phyloP scores from a whole-genome alignment of 2,329 filamentous ascomycete species.

The Trichophyton schoenleinii region DNA sequence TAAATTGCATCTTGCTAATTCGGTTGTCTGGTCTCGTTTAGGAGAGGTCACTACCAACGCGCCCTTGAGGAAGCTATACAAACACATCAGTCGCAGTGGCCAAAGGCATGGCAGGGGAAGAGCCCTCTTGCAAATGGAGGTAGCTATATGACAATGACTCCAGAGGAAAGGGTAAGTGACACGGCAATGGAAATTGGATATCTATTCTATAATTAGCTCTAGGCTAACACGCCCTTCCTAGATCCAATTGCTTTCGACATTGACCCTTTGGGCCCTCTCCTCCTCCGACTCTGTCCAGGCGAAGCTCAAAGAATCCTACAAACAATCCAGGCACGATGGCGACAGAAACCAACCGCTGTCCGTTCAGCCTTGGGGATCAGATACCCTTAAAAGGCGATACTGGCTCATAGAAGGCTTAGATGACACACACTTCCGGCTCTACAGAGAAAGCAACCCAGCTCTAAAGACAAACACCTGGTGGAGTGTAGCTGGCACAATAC shows the following conservation, averaged over 20 bases:
- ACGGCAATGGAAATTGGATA: background rate
- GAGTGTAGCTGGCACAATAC: constrained; percentile 81
- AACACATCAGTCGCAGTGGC: constrained; percentile 79
- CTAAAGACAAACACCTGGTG: constrained; percentile 73
- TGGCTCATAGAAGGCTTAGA: constrained; percentile 89
- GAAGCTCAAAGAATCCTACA: constrained; percentile 78
- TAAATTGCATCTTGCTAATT: constrained; percentile 1
- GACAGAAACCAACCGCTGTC: constrained; percentile 75
- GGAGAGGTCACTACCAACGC: constrained; percentile 80
- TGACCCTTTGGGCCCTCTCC: constrained; percentile 78
- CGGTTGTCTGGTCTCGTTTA: constrained; percentile 29
- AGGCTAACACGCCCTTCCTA: constrained; percentile 27
- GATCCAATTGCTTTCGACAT: constrained; percentile 69
- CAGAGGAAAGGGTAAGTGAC: constrained; percentile 58
- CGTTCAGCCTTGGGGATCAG: constrained; percentile 79
- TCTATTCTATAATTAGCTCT: background rate
- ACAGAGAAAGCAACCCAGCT: constrained; percentile 75
- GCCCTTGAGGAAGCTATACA: constrained; percentile 88
- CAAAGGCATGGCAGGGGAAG: constrained; percentile 64
- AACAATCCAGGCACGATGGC: constrained; percentile 67
- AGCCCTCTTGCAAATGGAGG: constrained; percentile 71
- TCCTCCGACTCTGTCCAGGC: constrained; percentile 72
- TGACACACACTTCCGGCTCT: constrained; percentile 86
- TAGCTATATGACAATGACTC: constrained; percentile 70
- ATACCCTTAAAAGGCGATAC: constrained; percentile 84